A percentile compares a stretch with the other conserved stretches of the same genome.
phyloP scores from a whole-genome alignment of 495 filamentous ascomycete genomes.

The Cryomyces minteri region DNA sequence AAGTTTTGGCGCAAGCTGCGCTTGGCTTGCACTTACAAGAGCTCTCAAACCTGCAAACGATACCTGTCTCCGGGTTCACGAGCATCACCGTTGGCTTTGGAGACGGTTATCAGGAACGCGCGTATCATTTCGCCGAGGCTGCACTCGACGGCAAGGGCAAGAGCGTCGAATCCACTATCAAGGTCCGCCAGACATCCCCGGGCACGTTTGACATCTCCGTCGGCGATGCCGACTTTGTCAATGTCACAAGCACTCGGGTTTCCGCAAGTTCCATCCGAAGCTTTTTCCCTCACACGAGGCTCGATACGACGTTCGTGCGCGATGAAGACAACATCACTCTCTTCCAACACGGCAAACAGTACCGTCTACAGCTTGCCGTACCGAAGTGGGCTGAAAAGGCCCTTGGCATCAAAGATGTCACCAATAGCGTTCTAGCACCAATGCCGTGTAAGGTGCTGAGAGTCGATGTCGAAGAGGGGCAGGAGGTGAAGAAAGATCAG shows the following conservation, averaged over 20 bases:
- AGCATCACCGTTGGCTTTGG: constrained; percentile 29
- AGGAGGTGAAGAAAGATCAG: constrained; percentile 67
- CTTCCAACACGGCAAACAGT: constrained; percentile 71
- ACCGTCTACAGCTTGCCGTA: constrained; percentile 42
- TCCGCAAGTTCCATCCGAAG: constrained; percentile 25
- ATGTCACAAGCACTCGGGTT: constrained; percentile 2
- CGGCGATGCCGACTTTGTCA: constrained; percentile 9
- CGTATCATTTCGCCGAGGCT: constrained; percentile 35
- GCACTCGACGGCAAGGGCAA: constrained; percentile 24
- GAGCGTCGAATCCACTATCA: constrained; percentile 22
- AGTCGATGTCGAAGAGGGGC: constrained; percentile 66
- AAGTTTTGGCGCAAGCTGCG: constrained; percentile 59
- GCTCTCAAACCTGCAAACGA: constrained; percentile 6
- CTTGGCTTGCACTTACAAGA: constrained; percentile 42
- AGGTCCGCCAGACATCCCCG: constrained; percentile 43
- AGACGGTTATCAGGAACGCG: constrained; percentile 31
- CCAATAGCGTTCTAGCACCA: constrained; percentile 71
- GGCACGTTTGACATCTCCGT: constrained; percentile 47
- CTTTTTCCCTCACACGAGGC: constrained; percentile 58
- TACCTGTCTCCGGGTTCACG: constrained; percentile 8
- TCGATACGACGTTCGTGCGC: constrained; percentile 63
- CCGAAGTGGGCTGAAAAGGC: constrained; percentile 79
- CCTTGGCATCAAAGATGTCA: constrained; percentile 58
- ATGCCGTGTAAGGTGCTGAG: constrained; percentile 91
- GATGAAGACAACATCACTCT: constrained; percentile 51